Evolutionary conservation across 306 rosid genomes (phyloP), one percentile per base, ranked within the genome.

Genomic region (Oxytropis ochrocephala): DNA sequence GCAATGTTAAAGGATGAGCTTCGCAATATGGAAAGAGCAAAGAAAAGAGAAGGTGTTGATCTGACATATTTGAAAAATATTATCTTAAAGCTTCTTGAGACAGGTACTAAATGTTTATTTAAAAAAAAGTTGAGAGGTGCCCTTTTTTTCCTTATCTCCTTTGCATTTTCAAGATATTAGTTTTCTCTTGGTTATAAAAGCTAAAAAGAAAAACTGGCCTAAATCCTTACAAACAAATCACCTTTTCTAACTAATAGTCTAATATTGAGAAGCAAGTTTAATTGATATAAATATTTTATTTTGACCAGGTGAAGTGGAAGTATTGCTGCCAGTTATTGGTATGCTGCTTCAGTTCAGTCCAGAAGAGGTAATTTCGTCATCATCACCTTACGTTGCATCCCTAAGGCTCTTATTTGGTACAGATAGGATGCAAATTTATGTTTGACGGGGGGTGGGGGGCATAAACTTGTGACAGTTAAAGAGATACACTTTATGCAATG

Each of bases 301-400:
- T 58, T 35, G 75, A 69, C 63, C 54, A 95, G 99, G 99, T 74
- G 99, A 95, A 83, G 99, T 87, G 68, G 99, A 91, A 79, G 97
- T 89, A 50, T 81, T 95, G 53, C 86, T 95, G 56, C 99, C 99
- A 35, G 99, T 95, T 56, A 64, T 95, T 55, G 99, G 85, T 55
- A 94, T 94, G 99, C 96, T 94, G 46, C 99, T 94, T 78, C 99
- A 94, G 78, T 94, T 94, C 75, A 94, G 99, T 82, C 97, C 97
- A 11, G 95, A 94, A 21, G 99, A 94, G 99, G 99, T 94, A 67
- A 79, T 67, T 60, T 59, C 72, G 61, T 52, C 62, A 18, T 57
- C 58, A 27, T 60, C 52, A 48, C 61, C 62, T 47, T 39, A 33
- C 65, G 42, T 39, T 33, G 35, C 63, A 55, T 73, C 57, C 29